Evolutionary conservation across 2,329 filamentous ascomycete species (phyloP), one percentile per base, ranked within the genome.

Genomic region (Verticillium nubilum): DNA sequence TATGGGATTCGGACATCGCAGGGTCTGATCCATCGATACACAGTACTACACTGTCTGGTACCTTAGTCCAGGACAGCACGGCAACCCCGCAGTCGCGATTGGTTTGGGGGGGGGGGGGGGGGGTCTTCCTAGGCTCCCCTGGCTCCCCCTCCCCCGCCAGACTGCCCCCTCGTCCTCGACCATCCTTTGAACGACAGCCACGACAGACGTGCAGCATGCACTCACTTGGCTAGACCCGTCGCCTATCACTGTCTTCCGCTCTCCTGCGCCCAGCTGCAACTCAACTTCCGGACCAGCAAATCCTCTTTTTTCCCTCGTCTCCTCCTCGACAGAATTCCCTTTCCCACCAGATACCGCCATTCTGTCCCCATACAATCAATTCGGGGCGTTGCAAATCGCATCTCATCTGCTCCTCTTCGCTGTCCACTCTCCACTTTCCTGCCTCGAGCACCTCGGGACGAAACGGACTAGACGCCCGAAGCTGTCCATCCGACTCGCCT

Each of bases 181-280:
- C 42, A 70, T 63, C 76, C 76, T 76, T 74, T 78, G 71, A 76
- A 72, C 68, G 72, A 69, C 69, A 76, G 77, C 78, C 78, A 80
- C 78, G 78, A 79, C 76, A 76, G 62, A 72, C 69, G 59, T 78
- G 76, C 76, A 77, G 74, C 66, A 64, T 57, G 62, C 62, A 63
- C 52, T 56, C 61, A 35, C 55, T 53, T 57, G 50, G 56, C 59
- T 63, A 27, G 54, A 15, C 23, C 54, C 15, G 35, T 37, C 54
- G 33, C 54, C 54, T 37, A 56, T 37, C 54, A 47, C 33, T 47
- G 54, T 37, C 54, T 23, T 17, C 15, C 19, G 25, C 31, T 37
- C 26, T 47, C 54, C 19, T 35, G 33, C 54, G 54, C 54, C 54
- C 31, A 17, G 33, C 25, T 27, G 33, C 26, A 42, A 25, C 26